Percentiles rank a stretch among this genome's conserved stretches.
These are phyloP conservation scores for Carex kokanica DNA, from an alignment of 176 grass and related monocot genomes.

Conservation along the genomic window DNA sequence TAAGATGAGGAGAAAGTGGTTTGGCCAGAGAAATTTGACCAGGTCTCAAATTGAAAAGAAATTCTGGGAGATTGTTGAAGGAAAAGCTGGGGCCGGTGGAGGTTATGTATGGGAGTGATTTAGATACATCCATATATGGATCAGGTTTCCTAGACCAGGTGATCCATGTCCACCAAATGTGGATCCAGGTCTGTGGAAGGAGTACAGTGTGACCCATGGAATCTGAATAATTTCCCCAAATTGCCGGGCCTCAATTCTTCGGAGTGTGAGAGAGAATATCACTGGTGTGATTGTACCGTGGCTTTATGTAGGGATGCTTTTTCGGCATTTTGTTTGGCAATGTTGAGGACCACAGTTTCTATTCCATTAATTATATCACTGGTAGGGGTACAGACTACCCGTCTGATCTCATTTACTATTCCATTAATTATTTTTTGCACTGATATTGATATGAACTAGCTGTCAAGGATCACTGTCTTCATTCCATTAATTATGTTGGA, in stretches of 20 bases:
- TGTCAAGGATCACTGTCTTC: slow-evolving; percentile 79
- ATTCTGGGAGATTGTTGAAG: slow-evolving; percentile 97
- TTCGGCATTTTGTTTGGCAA: slow-evolving; percentile 98
- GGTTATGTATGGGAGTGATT: slow-evolving; percentile 91
- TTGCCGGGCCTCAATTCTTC: slow-evolving; percentile 84
- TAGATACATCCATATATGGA: slow-evolving; percentile 87
- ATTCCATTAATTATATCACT: slow-evolving; percentile 99
- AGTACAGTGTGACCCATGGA: slow-evolving; percentile 69
- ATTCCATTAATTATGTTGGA: slow-evolving; percentile 68
- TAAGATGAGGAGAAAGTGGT: slow-evolving; percentile 68
- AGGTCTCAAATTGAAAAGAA: slow-evolving; percentile 74
- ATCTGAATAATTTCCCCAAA: slow-evolving; percentile 93
- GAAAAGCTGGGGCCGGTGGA: slow-evolving; percentile 72
- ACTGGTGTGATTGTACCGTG: slow-evolving; percentile 95
- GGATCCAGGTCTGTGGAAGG: slow-evolving; percentile 44
- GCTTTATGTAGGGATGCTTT: slow-evolving; percentile 94
- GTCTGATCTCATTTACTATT: slow-evolving; percentile 1
- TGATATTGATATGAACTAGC: not conserved
- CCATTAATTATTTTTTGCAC: not conserved
- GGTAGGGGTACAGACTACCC: slow-evolving; percentile 39
- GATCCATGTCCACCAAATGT: slow-evolving; percentile 42
- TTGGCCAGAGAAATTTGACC: slow-evolving; percentile 54
- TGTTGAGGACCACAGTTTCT: slow-evolving; percentile 94
- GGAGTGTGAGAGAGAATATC: slow-evolving; percentile 70
- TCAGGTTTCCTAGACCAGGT: slow-evolving; percentile 70